Evolutionary conservation across 2,329 filamentous ascomycete genomes (phyloP), one percentile per base, ranked within the genome.

Genomic region (Trichophaea hybrida): DNA sequence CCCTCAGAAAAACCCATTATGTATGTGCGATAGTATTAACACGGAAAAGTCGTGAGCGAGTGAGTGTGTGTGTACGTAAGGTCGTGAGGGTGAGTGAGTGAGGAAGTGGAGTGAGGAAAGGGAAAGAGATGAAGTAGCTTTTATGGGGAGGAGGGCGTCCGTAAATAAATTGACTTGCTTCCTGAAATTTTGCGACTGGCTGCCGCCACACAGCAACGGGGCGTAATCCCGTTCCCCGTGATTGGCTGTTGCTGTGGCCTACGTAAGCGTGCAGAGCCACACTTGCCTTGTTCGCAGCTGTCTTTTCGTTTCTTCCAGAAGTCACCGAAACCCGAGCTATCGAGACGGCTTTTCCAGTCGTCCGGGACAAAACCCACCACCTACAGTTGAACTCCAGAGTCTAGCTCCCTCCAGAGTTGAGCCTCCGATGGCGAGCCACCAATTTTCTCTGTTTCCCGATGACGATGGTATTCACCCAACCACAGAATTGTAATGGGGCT

Each of bases 1-100:
- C 52, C 52, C 52, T 55, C 52, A 5, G 52, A 13, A 33, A 55
- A 55, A 55, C 52, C 52, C 52, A 55, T 55, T 55, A 35, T 55
- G 17, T 40, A 33, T 6, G 17, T 50, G 10, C 10, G 24, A 50
- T 24, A 4, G 48, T 50, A 10, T 50, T 50, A 50, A 50, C 13
- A 31, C 13, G 24, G 24, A 12, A 31, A 50, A 50, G 48, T 50
- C 13, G 24, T 24, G 24, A 24, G 24, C 24, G 24, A 24, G 24
- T 24, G 24, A 24, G 24, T 24, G 24, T 1, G 24, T 24, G 24
- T 24, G 24, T 24, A 3, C 24, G 24, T 24, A 24, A 24, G 3
- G 24, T 24, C 24, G 24, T 24, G 24, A 3, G 24, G 3, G 24
- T 24, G 24, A 24, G 24, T 24, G 24, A 24, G 24, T 24, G 24